Conservation (phyloP, 371 early-diverging fungal genomes). For the Batkoa obscura region DNA sequence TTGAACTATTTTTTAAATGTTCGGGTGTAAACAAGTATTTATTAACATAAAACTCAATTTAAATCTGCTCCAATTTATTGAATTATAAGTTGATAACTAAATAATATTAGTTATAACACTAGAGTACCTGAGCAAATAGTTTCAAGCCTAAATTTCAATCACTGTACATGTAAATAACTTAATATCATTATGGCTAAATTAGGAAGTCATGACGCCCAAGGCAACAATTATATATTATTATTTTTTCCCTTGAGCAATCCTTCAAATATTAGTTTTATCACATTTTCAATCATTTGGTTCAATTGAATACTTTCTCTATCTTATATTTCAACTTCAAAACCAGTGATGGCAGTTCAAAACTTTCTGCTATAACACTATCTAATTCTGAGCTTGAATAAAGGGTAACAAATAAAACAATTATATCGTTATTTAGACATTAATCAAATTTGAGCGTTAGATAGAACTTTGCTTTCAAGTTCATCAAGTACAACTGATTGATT, state of each 20-base stretch:
- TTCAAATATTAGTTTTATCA: background rate
- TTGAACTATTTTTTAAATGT: too few species aligned
- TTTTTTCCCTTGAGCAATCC: slow-evolving; percentile 1
- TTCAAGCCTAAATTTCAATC: slow-evolving; percentile 4
- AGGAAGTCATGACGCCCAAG: slow-evolving; percentile 2
- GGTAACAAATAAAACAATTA: background rate
- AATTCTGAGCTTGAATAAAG: background rate
- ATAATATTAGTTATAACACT: background rate
- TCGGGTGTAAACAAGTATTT: too few species aligned
- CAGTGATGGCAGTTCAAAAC: background rate
- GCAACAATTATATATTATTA: background rate
- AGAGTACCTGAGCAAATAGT: background rate
- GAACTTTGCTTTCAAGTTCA: background rate
- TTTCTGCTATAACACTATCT: background rate
- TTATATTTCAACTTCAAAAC: background rate
- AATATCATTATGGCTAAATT: background rate
- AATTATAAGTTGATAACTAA: slow-evolving; percentile 4
- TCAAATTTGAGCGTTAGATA: background rate
- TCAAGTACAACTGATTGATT: background rate
- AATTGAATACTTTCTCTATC: slow-evolving; percentile 1
- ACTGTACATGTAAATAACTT: slow-evolving; percentile 2
- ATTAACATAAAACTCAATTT: background rate
- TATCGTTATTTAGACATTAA: background rate
- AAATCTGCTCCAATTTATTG: background rate
- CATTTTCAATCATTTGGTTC: background rate